Percentiles rank a stretch among this genome's conserved stretches.
Conservation (phyloP, 2,329 filamentous ascomycete species). For the Diaporthe sp. region DNA sequence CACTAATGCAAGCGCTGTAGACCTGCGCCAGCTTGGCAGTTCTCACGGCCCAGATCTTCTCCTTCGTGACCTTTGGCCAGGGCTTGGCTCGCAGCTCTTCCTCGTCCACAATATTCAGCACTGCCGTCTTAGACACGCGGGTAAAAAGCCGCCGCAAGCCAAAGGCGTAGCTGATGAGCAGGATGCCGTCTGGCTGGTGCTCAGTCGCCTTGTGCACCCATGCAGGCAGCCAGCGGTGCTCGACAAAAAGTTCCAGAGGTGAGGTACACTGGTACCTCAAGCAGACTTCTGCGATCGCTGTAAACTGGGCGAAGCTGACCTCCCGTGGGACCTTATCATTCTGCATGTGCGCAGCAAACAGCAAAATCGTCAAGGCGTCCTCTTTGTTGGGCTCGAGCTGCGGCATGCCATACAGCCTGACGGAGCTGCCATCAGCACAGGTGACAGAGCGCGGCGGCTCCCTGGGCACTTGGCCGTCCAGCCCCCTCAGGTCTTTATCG, state of each 20-base stretch:
- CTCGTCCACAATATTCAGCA: slow-evolving; percentile 57
- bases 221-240: slow-evolving; percentile 62
- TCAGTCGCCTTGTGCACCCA: slow-evolving; percentile 60
- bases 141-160: slow-evolving; percentile 60
- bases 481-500: slow-evolving; percentile 45
- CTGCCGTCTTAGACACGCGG: slow-evolving; percentile 59
- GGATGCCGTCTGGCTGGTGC: slow-evolving; percentile 59
- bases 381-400: slow-evolving; percentile 58
- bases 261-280: slow-evolving; percentile 62
- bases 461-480: slow-evolving; percentile 48
- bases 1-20: slow-evolving; percentile 54
- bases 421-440: slow-evolving; percentile 56
- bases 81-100: slow-evolving; percentile 53
- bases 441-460: slow-evolving; percentile 47
- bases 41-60: slow-evolving; percentile 60
- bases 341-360: slow-evolving; percentile 64
- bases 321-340: slow-evolving; percentile 56
- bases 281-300: slow-evolving; percentile 62
- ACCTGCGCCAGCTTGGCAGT: slow-evolving; percentile 62
- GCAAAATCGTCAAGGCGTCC: slow-evolving; percentile 55
- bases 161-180: slow-evolving; percentile 65
- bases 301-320: slow-evolving; percentile 59
- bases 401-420: slow-evolving; percentile 63
- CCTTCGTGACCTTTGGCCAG: slow-evolving; percentile 59
- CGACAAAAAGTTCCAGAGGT: slow-evolving; percentile 60